Percentiles rank a stretch among this genome's conserved stretches.
These are phyloP conservation scores for Blastocystis sp. DNA, from an alignment of 352 stramenopile genomes.

Conservation along the genomic window DNA sequence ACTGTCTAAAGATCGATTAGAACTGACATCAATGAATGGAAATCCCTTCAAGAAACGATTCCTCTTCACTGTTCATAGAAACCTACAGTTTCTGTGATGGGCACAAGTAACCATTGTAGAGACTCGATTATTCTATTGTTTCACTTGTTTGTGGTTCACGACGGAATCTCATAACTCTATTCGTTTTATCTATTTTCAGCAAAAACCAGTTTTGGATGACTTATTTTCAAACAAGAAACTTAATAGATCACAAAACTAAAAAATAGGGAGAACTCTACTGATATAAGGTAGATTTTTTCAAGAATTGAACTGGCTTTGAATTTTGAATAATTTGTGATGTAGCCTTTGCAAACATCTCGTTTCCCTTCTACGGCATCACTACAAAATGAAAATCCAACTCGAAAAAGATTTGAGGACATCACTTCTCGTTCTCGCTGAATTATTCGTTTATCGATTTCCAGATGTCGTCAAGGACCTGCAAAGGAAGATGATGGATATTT, in stretches of 20 bases:
- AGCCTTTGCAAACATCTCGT: background rate
- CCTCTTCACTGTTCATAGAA: background rate
- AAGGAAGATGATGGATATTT: background rate
- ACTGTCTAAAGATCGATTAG: background rate
- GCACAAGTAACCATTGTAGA: constrained; percentile 59
- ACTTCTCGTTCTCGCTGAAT: constrained; percentile 37
- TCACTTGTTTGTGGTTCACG: background rate
- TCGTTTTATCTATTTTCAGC: background rate
- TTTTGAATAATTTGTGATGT: background rate
- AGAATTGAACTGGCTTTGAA: background rate
- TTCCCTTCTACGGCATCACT: background rate
- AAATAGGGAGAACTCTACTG: background rate
- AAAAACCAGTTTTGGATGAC: background rate
- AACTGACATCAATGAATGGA: background rate
- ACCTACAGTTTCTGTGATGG: constrained; percentile 42
- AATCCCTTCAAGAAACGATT: background rate
- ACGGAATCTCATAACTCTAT: background rate
- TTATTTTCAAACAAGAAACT: background rate
- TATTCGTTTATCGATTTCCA: constrained; percentile 18
- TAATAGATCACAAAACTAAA: background rate
- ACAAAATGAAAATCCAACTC: background rate
- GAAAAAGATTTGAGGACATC: background rate
- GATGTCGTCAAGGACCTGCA: background rate
- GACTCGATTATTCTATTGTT: background rate
- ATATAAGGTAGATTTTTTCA: background rate